Evolutionary conservation across 768 basidiomycete species (phyloP).

Genomic region (Termitomyces eurrhizus): DNA sequence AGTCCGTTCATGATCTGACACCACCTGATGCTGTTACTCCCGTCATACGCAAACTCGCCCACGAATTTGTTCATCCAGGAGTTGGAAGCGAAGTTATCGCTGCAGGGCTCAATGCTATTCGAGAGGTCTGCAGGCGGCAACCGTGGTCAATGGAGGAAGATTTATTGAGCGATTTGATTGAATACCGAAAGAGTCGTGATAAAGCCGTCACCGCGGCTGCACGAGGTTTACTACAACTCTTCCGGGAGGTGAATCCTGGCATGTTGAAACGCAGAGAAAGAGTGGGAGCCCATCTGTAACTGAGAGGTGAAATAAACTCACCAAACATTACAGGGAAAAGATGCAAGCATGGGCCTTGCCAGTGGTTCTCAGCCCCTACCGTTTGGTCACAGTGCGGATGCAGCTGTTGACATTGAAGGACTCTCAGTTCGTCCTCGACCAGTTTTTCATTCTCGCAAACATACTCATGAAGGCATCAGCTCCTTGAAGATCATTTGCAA

Average conservation of each 20-base stretch:
- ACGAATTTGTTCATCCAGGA: conserved; percentile 96
- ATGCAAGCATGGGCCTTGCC: conserved; percentile 75
- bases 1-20: conserved; percentile 92
- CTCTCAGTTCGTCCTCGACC: conserved; percentile 57
- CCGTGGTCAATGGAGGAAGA: conserved; percentile 98
- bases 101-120: conserved; percentile 93
- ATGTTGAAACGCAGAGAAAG: conserved; percentile 88
- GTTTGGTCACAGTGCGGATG: conserved; percentile 75
- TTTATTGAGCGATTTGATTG: conserved; percentile 85
- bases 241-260: conserved; percentile 93
- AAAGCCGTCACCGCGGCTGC: conserved; percentile 91
- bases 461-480: conserved; percentile 37
- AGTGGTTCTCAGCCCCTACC: conserved; percentile 64
- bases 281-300: conserved; percentile 35
- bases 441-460: neutral
- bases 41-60: conserved; percentile 85
- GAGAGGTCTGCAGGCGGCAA: conserved; percentile 92
- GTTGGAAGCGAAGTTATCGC: conserved; percentile 94
- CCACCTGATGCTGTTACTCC: conserved; percentile 91
- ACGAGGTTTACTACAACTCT: conserved; percentile 82
- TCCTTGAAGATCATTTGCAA: conserved; percentile 84
- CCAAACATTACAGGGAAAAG: conserved; percentile 66
- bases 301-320: conserved; percentile 3
- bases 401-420: conserved; percentile 86
- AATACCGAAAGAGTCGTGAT: conserved; percentile 93